A percentile compares a stretch with the other conserved stretches of the same genome.
These are phyloP conservation scores for Acacia crassicarpa DNA, from an alignment of 306 rosid species.

Conservation along the genomic window DNA sequence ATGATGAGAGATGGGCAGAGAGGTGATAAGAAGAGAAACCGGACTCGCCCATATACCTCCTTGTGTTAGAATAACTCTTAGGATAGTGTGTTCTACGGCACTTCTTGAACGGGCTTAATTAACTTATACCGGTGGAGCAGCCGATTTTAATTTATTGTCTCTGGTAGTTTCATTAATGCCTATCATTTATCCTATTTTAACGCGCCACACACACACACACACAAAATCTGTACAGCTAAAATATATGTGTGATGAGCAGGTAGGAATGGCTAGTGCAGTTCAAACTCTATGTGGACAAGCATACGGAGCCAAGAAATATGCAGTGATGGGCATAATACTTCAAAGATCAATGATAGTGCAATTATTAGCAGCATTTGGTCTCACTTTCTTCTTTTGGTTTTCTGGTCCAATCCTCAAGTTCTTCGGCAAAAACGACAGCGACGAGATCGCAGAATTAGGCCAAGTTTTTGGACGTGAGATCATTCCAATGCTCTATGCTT, in stretches of 20 bases:
- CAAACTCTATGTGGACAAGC: slow-evolving; percentile 86
- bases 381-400: not conserved
- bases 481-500: not conserved
- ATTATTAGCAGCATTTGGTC: not conserved
- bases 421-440: not conserved
- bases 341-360: not conserved
- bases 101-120: too few relatives aligned
- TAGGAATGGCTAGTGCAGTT: slow-evolving; percentile 78
- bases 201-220: not conserved
- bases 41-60: too few relatives aligned
- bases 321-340: slow-evolving; percentile 56
- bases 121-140: too few relatives aligned
- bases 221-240: slow-evolving; percentile 19
- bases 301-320: slow-evolving; percentile 61
- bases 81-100: too few relatives aligned
- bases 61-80: too few relatives aligned
- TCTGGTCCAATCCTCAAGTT: not conserved
- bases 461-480: not conserved
- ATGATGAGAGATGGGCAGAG: too few relatives aligned
- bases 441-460: not conserved
- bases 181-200: not conserved
- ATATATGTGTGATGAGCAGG: slow-evolving; percentile 2
- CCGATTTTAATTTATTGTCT: too few relatives aligned
- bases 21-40: too few relatives aligned
- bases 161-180: not conserved